These are phyloP conservation scores for Cenococcum geophilum DNA, from an alignment of 495 filamentous ascomycete genomes.

Conservation along the genomic window DNA sequence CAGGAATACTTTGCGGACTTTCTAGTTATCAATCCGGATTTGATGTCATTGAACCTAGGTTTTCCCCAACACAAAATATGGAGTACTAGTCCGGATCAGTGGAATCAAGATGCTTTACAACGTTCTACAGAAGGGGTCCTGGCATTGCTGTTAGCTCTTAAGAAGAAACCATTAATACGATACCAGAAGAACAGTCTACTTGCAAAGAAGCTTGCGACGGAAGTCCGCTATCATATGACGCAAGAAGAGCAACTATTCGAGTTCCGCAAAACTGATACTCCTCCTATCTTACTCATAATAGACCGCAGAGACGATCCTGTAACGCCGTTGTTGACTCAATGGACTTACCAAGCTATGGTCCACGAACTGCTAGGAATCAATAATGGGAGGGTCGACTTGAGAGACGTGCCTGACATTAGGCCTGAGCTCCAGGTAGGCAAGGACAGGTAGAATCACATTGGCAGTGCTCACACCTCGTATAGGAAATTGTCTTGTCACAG, in stretches of 20 bases:
- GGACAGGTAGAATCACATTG: neutral
- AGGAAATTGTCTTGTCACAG: conserved; percentile 89
- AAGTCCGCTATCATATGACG: conserved; percentile 84
- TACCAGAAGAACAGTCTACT: conserved; percentile 89
- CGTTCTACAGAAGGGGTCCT: conserved; percentile 81
- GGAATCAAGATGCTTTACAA: conserved; percentile 82
- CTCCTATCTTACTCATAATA: conserved; percentile 83
- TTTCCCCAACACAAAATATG: conserved; percentile 72
- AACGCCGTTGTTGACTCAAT: conserved; percentile 91
- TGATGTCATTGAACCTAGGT: conserved; percentile 74
- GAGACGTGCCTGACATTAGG: conserved; percentile 78
- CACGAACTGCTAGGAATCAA: conserved; percentile 90
- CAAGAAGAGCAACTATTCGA: conserved; percentile 98
- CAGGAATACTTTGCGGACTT: conserved; percentile 97
- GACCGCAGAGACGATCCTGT: conserved; percentile 93
- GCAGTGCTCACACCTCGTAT: conserved; percentile 5
- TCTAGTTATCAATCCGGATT: conserved; percentile 86
- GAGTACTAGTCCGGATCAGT: conserved; percentile 68
- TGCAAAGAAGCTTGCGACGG: conserved; percentile 86
- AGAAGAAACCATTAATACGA: conserved; percentile 91
- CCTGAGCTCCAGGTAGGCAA: conserved; percentile 65
- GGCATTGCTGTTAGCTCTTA: conserved; percentile 73
- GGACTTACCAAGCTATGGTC: conserved; percentile 99
- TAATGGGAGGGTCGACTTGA: conserved; percentile 85
- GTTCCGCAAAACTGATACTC: conserved; percentile 90